A percentile compares a stretch with the other conserved stretches of the same genome.
phyloP scores from a whole-genome alignment of 306 rosid genomes.

The Fagus sylvatica region DNA sequence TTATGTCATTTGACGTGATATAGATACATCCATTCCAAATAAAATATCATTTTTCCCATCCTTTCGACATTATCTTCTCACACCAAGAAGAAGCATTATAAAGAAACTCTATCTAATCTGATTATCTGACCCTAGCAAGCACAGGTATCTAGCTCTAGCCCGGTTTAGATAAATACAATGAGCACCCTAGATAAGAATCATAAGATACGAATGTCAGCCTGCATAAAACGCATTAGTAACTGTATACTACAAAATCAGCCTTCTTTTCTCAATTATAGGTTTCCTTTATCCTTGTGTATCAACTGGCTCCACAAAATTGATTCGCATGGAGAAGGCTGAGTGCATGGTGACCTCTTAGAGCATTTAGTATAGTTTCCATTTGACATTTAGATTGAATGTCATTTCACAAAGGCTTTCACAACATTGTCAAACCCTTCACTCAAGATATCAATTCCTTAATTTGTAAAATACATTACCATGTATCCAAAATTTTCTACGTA shows the following conservation, averaged over 20 bases:
- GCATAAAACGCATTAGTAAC: constrained; percentile 19
- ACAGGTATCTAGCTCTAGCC: background rate
- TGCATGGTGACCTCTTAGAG: constrained; percentile 12
- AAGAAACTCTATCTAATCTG: background rate
- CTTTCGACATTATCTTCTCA: too few relatives aligned
- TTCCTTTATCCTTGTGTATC: background rate
- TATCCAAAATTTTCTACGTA: too few relatives aligned
- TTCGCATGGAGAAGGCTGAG: constrained; percentile 2
- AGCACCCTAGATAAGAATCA: background rate
- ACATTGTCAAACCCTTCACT: background rate
- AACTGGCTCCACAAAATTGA: background rate
- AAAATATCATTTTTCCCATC: too few relatives aligned
- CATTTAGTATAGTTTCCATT: constrained; percentile 17
- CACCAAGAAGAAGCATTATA: too few relatives aligned
- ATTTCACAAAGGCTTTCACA: background rate
- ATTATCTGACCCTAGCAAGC: background rate
- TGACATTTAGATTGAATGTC: background rate
- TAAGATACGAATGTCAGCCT: background rate
- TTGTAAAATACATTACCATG: too few relatives aligned
- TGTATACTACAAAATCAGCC: constrained; percentile 5
- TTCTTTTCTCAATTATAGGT: background rate
- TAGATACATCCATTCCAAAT: too few relatives aligned
- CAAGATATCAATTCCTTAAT: too few relatives aligned
- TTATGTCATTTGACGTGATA: too few relatives aligned
- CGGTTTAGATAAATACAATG: background rate